Percentiles rank a stretch among this genome's conserved stretches.
phyloP scores from a whole-genome alignment of 257 asterid genomes.

The Paraleonurus japonicus region DNA sequence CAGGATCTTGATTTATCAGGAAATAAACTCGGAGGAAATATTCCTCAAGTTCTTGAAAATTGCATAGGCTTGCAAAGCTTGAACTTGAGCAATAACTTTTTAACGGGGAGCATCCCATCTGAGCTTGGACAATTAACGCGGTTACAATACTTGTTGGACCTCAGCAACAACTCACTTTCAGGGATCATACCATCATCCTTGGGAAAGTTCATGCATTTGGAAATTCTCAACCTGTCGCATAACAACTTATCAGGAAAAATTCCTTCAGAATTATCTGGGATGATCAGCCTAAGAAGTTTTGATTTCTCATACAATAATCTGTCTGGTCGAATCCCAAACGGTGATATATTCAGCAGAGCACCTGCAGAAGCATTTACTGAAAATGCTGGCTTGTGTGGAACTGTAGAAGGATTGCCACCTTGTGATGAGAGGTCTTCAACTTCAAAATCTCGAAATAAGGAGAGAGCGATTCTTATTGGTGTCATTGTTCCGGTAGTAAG shows the following conservation, averaged over 20 bases:
- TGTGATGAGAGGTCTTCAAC: slow-evolving; percentile 36
- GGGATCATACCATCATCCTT: slow-evolving; percentile 60
- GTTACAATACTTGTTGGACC: slow-evolving; percentile 54
- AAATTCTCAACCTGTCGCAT: slow-evolving; percentile 64
- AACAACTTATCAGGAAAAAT: slow-evolving; percentile 65
- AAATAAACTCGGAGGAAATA: slow-evolving; percentile 49
- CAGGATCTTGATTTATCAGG: slow-evolving; percentile 59
- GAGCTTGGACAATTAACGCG: slow-evolving; percentile 52
- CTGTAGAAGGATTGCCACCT: slow-evolving; percentile 46
- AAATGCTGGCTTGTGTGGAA: slow-evolving; percentile 69
- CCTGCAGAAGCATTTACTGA: slow-evolving; percentile 44
- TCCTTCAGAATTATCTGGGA: slow-evolving; percentile 49
- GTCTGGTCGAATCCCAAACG: slow-evolving; percentile 60
- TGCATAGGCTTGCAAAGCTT: slow-evolving; percentile 41
- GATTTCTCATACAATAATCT: slow-evolving; percentile 67
- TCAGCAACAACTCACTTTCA: slow-evolving; percentile 58
- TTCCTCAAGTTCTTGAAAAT: slow-evolving; percentile 51
- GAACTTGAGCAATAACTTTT: slow-evolving; percentile 48
- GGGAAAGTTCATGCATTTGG: slow-evolving; percentile 52
- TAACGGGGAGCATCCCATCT: slow-evolving; percentile 62
- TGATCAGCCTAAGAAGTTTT: slow-evolving; percentile 51
- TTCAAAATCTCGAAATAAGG: slow-evolving; percentile 33
- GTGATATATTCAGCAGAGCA: slow-evolving; percentile 39
- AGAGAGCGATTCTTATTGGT: slow-evolving; percentile 40
- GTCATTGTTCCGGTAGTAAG: slow-evolving; percentile 45